Evolutionary conservation across 495 filamentous ascomycete genomes (phyloP), one percentile per base, ranked within the genome.

Genomic region (Xylaria palmicola): DNA sequence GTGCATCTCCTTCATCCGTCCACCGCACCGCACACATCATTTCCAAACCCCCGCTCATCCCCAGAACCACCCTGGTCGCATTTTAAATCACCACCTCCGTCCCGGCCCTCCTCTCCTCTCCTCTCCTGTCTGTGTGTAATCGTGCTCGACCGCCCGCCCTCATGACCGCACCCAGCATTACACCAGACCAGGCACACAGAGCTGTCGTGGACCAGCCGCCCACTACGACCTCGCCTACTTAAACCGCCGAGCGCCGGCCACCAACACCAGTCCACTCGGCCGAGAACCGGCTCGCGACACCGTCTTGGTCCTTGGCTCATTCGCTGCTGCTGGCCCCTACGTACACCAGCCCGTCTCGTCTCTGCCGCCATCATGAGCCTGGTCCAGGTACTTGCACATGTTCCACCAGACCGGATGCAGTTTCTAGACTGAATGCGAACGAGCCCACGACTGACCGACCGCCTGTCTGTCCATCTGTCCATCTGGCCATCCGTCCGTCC

Each of bases 181-280:
- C n/a, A n/a, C 26, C 27, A 34, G 1, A 6, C 32, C 13, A 13
- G 32, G 6, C 32, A 36, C 32, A 36, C 6, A 13, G 6, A 36
- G 13, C 32, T 13, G 6, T 36, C 32, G 13, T 13, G 32, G 32
- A 36, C 32, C 32, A n/a, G n/a, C n/a, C n/a, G n/a, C n/a, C n/a
- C n/a, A 29, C 32, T 17, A 51, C 48, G 27, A 34, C n/a, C 27
- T 34, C 22, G 9, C 12, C 34, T 17, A 7, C 52, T 40, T 32
- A 20, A 5, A 20, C 27, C 37, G 41, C 41, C 55, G 36, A 47
- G 55, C 29, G 37, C 27, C 41, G 40, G 10, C 20, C 17, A 13
- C 12, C 24, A n/a, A 30, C 45, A 39, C n/a, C 37, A 47, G 47
- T 27, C 57, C 36, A 60, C 48, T 60, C 57, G 57, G 57, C 57